These are phyloP conservation scores for Setaria italica DNA, from an alignment of 202 grass and related monocot genomes.

Conservation along the genomic window DNA sequence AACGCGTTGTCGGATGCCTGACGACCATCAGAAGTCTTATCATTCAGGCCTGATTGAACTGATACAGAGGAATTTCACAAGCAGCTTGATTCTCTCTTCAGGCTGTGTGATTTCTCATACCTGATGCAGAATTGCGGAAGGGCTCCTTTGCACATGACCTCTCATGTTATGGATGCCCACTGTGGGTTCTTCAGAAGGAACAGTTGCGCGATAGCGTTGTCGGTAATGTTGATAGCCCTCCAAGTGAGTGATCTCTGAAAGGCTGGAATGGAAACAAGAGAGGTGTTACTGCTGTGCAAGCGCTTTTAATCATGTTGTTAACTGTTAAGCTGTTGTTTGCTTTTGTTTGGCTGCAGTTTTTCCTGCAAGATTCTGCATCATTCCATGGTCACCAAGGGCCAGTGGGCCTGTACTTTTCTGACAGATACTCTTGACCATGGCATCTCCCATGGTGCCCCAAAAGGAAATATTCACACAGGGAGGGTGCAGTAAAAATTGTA, in stretches of 20 bases:
- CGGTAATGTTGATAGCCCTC: background rate
- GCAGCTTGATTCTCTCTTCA: slow-evolving; percentile 28
- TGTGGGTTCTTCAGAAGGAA: slow-evolving; percentile 18
- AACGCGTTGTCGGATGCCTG: slow-evolving; percentile 35
- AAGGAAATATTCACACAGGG: slow-evolving; percentile 33
- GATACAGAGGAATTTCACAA: background rate
- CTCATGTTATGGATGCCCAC: background rate
- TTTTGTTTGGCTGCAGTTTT: slow-evolving; percentile 47
- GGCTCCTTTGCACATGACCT: slow-evolving; percentile 26
- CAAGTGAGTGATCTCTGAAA: background rate
- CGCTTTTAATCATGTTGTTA: slow-evolving; percentile 21
- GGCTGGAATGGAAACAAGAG: background rate
- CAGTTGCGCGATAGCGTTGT: slow-evolving; percentile 16
- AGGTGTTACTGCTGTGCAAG: slow-evolving; percentile 1
- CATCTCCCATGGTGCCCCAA: slow-evolving; percentile 33
- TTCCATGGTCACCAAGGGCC: slow-evolving; percentile 31
- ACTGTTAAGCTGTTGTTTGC: slow-evolving; percentile 18
- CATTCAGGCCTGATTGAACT: slow-evolving; percentile 44
- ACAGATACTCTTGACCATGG: slow-evolving; percentile 38
- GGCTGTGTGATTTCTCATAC: slow-evolving; percentile 8
- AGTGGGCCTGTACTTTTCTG: slow-evolving; percentile 45
- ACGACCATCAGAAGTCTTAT: slow-evolving; percentile 39
- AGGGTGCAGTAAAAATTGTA: background rate
- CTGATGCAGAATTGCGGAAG: background rate
- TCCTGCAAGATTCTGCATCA: slow-evolving; percentile 47